Evolutionary conservation across 306 rosid species (phyloP), one percentile per base, ranked within the genome.

Genomic region (Prinsepia uniflora): DNA sequence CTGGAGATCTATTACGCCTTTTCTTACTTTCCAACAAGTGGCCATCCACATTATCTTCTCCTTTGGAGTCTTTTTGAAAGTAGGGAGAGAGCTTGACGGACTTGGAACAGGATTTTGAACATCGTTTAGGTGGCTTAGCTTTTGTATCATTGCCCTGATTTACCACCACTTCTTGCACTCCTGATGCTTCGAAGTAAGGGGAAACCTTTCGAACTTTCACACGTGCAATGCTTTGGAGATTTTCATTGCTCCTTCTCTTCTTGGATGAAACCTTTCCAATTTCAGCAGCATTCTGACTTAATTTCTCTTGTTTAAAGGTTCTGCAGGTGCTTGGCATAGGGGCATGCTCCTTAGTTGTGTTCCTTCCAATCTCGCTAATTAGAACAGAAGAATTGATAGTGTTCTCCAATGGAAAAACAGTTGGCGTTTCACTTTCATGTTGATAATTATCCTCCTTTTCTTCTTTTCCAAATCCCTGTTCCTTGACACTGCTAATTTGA

Each of bases 31-130:
- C 65, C 62, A 34, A 66, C 30, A 66, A 66, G 30, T 47, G 24
- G 43, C 15, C 43, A 49, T 47, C 71, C 36, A 18, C 45, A 34
- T 67, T 24, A 8, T 50, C 70, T 43, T 46, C 69, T 61, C 43
- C 22, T 45, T 54, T 22, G 41, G 67, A 49, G 5, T 18, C 58
- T 49, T 72, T 74, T 48, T 63, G 75, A 44, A 73, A 77, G 76
- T 74, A 83, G 47, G 80, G 76, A 41, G 84, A 79, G 57, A 68
- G 49, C 71, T 70, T 68, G 52, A 41, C 65, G 44, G 64, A 72
- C 53, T 74, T 47, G 30, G 68, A 36, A 63, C 52, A 8, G 66
- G 62, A 19, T 53, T 74, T 70, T 67, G 63, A 34, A 75, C 70
- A 47, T 1, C 42, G 30, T 41, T 64, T 58, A 45, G 63, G 36